Evolutionary conservation across 2,329 filamentous ascomycete species (phyloP).

Genomic region (Aspergillus ibericus): DNA sequence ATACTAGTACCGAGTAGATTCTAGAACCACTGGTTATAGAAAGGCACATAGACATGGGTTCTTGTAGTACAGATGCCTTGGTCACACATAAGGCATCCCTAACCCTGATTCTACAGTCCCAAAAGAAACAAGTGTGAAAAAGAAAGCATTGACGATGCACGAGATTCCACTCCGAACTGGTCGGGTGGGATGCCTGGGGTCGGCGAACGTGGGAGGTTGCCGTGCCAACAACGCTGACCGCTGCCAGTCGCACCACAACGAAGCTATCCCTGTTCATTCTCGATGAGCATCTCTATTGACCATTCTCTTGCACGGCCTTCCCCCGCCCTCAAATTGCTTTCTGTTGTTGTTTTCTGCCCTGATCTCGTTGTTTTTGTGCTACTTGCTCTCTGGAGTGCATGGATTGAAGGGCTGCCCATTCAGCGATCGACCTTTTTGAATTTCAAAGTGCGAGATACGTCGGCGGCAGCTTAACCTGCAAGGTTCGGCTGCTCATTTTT

Average conservation of each 20-base stretch:
- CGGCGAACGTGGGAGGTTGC: constrained; percentile 20
- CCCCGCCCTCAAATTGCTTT: neutral
- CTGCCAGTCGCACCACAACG: constrained; percentile 19
- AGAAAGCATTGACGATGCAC: neutral
- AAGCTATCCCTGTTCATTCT: constrained; percentile 13
- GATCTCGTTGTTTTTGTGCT: neutral
- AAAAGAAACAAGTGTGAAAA: neutral
- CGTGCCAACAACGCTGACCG: constrained; percentile 24
- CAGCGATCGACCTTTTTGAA: neutral
- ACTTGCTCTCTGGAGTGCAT: constrained; percentile 8
- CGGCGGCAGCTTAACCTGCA: neutral
- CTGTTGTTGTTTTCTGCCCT: constrained; percentile 10
- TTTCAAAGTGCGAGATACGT: neutral
- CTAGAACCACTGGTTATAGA: too few species aligned
- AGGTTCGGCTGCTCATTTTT: neutral
- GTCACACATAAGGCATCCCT: neutral
- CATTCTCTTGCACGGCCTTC: neutral
- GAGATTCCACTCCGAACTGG: neutral
- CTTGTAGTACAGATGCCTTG: neutral
- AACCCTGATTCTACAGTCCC: neutral
- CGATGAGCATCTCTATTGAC: neutral
- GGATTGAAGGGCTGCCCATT: neutral
- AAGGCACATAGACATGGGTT: neutral
- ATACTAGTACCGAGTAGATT: too few species aligned
- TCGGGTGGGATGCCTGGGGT: neutral